These are phyloP conservation scores for Claviceps sp. DNA, from an alignment of 2,329 filamentous ascomycete genomes.

Conservation along the genomic window DNA sequence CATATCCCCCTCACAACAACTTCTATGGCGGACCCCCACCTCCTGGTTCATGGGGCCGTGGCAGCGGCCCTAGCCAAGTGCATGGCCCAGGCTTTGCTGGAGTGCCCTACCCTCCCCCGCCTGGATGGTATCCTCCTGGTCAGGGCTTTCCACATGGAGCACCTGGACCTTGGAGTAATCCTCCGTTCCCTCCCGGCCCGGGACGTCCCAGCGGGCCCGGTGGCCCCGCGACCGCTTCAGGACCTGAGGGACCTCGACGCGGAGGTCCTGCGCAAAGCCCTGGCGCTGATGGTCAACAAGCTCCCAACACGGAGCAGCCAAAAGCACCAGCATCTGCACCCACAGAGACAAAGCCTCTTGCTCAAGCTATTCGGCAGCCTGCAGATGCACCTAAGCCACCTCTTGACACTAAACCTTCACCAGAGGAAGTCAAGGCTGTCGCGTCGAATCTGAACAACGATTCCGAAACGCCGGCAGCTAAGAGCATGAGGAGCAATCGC, in stretches of 20 bases:
- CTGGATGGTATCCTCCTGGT: slow-evolving; percentile 66
- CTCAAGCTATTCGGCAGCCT: slow-evolving; percentile 32
- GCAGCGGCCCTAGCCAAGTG: slow-evolving; percentile 40
- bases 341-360: slow-evolving; percentile 38
- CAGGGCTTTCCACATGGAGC: slow-evolving; percentile 51
- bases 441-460: slow-evolving; percentile 29
- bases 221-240: slow-evolving; percentile 41
- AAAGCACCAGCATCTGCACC: slow-evolving; percentile 32
- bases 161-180: slow-evolving; percentile 44
- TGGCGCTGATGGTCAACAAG: slow-evolving; percentile 29
- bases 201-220: background rate
- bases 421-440: slow-evolving; percentile 27
- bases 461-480: slow-evolving; percentile 22
- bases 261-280: slow-evolving; percentile 32
- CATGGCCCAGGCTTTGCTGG: slow-evolving; percentile 48
- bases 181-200: slow-evolving; percentile 46
- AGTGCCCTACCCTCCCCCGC: slow-evolving; percentile 65
- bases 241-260: slow-evolving; percentile 41
- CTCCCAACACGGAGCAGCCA: slow-evolving; percentile 34
- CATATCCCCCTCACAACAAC: slow-evolving; percentile 29
- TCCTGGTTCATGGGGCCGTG: slow-evolving; percentile 41
- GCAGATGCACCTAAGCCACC: slow-evolving; percentile 47
- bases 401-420: slow-evolving; percentile 54
- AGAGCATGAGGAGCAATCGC: slow-evolving; percentile 26
- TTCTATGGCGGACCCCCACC: slow-evolving; percentile 37